phyloP scores from a whole-genome alignment of 2,329 filamentous ascomycete species.

The Nothomitra cinnamomea region DNA sequence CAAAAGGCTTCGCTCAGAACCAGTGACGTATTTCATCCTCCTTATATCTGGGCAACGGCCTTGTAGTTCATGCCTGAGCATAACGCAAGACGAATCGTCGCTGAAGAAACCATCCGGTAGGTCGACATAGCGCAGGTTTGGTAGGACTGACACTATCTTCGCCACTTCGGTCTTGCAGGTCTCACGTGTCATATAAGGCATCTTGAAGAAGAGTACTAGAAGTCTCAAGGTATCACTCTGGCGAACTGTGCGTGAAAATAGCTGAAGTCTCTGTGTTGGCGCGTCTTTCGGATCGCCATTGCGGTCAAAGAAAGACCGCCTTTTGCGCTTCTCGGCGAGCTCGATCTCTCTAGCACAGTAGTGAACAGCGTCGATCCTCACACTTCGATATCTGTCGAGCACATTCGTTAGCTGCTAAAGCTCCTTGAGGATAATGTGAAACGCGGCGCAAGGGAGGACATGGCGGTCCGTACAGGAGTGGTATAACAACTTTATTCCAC shows the following conservation, averaged over 20 bases:
- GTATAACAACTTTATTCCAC: conserved; percentile 47
- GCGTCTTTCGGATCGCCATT: conserved; percentile 71
- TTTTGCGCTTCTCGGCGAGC: conserved; percentile 63
- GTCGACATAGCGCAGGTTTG: conserved; percentile 77
- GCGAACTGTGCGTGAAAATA: conserved; percentile 68
- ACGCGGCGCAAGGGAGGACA: neutral
- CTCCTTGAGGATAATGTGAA: conserved; percentile 7
- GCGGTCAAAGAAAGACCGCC: conserved; percentile 52
- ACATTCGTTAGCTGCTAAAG: neutral
- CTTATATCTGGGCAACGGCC: conserved; percentile 66
- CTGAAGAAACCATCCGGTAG: conserved; percentile 75
- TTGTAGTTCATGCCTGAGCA: conserved; percentile 70
- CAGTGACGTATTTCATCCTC: conserved; percentile 73
- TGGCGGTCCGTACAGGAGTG: conserved; percentile 40
- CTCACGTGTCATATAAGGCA: conserved; percentile 89
- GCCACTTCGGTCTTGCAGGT: conserved; percentile 71
- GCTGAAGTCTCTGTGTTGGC: conserved; percentile 54
- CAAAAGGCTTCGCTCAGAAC: conserved; percentile 63
- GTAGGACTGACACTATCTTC: conserved; percentile 66
- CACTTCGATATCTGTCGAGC: conserved; percentile 55
- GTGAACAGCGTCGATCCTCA: conserved; percentile 86
- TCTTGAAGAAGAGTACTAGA: conserved; percentile 64
- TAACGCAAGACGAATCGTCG: conserved; percentile 58
- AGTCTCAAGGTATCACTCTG: conserved; percentile 55
- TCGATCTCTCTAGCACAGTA: conserved; percentile 80